Evolutionary conservation across 1,284 basidiomycete species (phyloP).

Genomic region (Trametes sp.): DNA sequence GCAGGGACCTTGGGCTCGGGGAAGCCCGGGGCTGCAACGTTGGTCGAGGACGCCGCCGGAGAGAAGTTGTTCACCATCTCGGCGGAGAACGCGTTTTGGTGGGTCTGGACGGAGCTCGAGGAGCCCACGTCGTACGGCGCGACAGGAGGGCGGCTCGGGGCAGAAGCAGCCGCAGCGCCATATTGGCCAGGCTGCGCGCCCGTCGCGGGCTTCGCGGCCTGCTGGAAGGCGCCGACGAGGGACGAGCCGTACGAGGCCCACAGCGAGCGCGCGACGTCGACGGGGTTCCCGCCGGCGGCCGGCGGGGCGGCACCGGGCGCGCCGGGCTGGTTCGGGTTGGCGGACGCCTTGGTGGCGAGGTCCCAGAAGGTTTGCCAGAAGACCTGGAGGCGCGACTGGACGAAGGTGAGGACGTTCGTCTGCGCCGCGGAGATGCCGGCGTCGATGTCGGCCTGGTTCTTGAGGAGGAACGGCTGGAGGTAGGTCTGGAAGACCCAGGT

Average conservation of each 20-base stretch:
- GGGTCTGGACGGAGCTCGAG: constrained; percentile 26
- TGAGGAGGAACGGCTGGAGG: constrained; percentile 70
- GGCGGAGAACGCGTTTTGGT: constrained; percentile 28
- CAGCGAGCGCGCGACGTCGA: constrained; percentile 27
- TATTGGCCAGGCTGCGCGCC: constrained; percentile 15
- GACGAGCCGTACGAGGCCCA: constrained; percentile 32
- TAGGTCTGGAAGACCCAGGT: constrained; percentile 73
- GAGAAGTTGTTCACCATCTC: constrained; percentile 33
- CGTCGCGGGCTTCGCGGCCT: constrained; percentile 29
- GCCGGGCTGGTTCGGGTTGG: constrained; percentile 25
- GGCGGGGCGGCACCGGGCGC: constrained; percentile 11
- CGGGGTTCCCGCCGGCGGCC: constrained; percentile 17
- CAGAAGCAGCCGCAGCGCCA: background rate
- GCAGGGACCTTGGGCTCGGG: constrained; percentile 29
- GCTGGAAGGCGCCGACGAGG: constrained; percentile 27
- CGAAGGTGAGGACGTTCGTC: constrained; percentile 57
- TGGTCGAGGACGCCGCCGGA: constrained; percentile 20
- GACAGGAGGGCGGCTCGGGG: constrained; percentile 8
- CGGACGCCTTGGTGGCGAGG: constrained; percentile 51
- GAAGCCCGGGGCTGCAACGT: constrained; percentile 22
- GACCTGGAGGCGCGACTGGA: constrained; percentile 54
- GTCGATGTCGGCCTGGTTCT: constrained; percentile 75
- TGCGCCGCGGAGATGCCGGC: constrained; percentile 63
- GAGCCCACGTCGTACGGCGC: constrained; percentile 30
- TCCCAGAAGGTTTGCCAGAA: constrained; percentile 56